phyloP scores from a whole-genome alignment of 345 rosid species.

The Sisymbrium altissimum region DNA sequence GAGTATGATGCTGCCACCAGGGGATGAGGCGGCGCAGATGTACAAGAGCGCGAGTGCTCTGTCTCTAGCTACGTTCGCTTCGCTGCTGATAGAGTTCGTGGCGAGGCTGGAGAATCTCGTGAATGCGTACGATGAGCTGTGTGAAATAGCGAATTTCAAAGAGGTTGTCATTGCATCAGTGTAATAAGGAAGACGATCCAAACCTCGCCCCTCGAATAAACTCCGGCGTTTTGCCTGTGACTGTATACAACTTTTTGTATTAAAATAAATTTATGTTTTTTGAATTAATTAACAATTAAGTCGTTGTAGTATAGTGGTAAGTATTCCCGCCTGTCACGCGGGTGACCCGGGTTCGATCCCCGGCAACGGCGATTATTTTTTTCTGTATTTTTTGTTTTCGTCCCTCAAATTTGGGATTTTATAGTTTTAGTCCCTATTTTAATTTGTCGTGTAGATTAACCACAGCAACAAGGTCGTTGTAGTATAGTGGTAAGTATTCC shows the following conservation, averaged over 20 bases:
- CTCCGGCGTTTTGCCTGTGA: background rate
- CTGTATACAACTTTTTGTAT: too few species aligned
- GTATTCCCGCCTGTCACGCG: slow-evolving; percentile 86
- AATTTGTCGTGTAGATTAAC: too few species aligned
- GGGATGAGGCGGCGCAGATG: slow-evolving; percentile 43
- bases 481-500: slow-evolving; percentile 94
- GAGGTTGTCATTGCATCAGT: slow-evolving; percentile 33
- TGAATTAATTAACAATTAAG: background rate
- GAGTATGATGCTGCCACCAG: slow-evolving; percentile 11
- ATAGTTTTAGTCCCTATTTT: too few species aligned
- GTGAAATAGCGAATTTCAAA: slow-evolving; percentile 60
- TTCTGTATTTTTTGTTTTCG: too few species aligned
- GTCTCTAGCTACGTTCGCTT: slow-evolving; percentile 80
- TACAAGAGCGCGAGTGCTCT: slow-evolving; percentile 73
- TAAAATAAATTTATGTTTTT: background rate
- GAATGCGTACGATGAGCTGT: slow-evolving; percentile 55
- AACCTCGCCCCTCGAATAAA: too few species aligned
- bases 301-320: slow-evolving; percentile 81
- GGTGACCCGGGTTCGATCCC: slow-evolving; percentile 94
- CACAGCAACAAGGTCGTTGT: too few species aligned
- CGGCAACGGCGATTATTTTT: too few species aligned
- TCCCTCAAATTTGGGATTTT: too few species aligned
- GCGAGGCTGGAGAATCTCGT: slow-evolving; percentile 76
- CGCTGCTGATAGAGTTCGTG: slow-evolving; percentile 74
- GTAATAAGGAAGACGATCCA: background rate